phyloP scores from a whole-genome alignment of 805 yeast genomes.

The Metschnikowia henanensis region DNA sequence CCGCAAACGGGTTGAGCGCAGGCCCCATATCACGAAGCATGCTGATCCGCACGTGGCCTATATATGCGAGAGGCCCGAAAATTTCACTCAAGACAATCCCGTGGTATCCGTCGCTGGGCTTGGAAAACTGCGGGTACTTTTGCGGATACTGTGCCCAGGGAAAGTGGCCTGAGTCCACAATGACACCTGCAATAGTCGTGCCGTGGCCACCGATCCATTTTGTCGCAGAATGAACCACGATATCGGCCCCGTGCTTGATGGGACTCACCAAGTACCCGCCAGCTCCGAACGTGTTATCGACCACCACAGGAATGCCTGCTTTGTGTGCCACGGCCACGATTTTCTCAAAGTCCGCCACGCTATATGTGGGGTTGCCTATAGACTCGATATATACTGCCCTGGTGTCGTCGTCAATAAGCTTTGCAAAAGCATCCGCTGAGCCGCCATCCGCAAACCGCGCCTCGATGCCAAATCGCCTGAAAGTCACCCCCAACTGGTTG shows the following conservation, averaged over 20 bases:
- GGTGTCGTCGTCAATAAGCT: constrained; percentile 77
- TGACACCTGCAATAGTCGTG: constrained; percentile 88
- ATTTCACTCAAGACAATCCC: constrained; percentile 82
- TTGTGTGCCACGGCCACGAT: constrained; percentile 77
- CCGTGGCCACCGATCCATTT: constrained; percentile 99
- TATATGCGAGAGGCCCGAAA: constrained; percentile 76
- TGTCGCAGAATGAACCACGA: constrained; percentile 92
- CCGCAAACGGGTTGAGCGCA: constrained; percentile 80
- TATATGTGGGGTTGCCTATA: constrained; percentile 91
- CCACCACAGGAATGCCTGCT: constrained; percentile 86
- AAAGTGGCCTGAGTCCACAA: constrained; percentile 89
- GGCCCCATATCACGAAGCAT: constrained; percentile 93
- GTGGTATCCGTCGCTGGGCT: constrained; percentile 93
- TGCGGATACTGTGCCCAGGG: constrained; percentile 86
- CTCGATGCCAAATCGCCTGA: constrained; percentile 86
- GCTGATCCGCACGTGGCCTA: constrained; percentile 79
- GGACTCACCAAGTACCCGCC: constrained; percentile 90
- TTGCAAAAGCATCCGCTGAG: constrained; percentile 68
- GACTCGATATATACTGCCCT: constrained; percentile 89
- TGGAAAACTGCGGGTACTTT: constrained; percentile 86
- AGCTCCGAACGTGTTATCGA: constrained; percentile 96
- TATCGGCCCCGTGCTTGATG: constrained; percentile 86
- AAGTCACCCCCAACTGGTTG: constrained; percentile 91
- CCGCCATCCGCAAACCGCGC: constrained; percentile 86
- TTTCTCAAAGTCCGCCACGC: constrained; percentile 86